phyloP scores from a whole-genome alignment of 1,284 basidiomycete species.

The Microstroma glucosiphilum region DNA sequence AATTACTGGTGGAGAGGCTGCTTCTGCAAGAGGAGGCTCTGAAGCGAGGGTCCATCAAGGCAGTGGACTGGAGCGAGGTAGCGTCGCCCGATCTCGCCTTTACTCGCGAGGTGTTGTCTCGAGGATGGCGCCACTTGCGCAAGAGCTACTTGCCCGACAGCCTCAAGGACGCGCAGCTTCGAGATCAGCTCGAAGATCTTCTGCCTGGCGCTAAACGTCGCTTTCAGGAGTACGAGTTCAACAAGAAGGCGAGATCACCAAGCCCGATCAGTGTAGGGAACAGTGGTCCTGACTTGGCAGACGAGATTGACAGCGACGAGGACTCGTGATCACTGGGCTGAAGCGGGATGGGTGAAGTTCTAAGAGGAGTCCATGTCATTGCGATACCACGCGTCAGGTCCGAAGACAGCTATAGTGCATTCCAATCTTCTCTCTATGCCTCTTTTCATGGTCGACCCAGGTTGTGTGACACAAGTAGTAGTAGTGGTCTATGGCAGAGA shows the following conservation, averaged over 20 bases:
- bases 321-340: neutral
- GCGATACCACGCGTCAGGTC: too few relatives aligned
- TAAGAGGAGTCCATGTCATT: too few relatives aligned
- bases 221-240: neutral
- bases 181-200: neutral
- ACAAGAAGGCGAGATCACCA: neutral
- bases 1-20: neutral
- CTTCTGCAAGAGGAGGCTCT: neutral
- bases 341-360: neutral
- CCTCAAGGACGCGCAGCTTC: neutral
- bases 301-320: constrained; percentile 4
- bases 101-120: neutral
- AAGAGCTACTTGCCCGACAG: neutral
- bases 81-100: neutral
- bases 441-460: too few relatives aligned
- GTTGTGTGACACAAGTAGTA: too few relatives aligned
- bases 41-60: neutral
- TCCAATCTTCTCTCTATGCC: too few relatives aligned
- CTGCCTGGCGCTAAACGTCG: neutral
- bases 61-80: neutral
- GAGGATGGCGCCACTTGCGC: neutral
- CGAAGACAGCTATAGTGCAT: too few relatives aligned
- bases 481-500: too few relatives aligned
- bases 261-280: neutral
- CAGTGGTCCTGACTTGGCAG: neutral